Evolutionary conservation across 306 rosid species (phyloP).

Genomic region (Styphnolobium japonicum): DNA sequence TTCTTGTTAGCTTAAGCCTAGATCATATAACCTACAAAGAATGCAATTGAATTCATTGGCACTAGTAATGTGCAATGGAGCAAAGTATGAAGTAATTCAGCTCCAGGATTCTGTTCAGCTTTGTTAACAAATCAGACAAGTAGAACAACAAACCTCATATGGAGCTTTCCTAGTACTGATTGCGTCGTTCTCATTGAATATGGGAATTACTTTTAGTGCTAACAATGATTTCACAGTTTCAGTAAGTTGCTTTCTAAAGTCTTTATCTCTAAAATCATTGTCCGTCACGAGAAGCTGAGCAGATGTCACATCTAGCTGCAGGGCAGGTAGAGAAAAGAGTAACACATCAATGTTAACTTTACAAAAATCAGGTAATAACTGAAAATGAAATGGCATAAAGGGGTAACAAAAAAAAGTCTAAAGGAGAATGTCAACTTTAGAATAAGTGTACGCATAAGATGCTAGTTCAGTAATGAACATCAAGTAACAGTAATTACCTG

Average conservation of each 20-base stretch:
- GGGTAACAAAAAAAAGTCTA: background rate
- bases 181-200: constrained; percentile 95
- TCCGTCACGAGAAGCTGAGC: constrained; percentile 99
- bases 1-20: constrained; percentile 22
- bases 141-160: constrained; percentile 66
- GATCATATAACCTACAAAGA: background rate
- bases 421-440: background rate
- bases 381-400: background rate
- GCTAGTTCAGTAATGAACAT: background rate
- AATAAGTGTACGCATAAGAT: background rate
- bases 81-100: constrained; percentile 7
- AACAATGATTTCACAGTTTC: constrained; percentile 78
- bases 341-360: constrained; percentile 4
- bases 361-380: background rate
- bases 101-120: background rate
- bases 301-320: constrained; percentile 88
- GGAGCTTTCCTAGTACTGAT: constrained; percentile 98
- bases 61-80: background rate
- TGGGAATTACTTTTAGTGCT: constrained; percentile 74
- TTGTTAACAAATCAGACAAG: constrained; percentile 5
- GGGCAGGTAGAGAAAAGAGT: constrained; percentile 15
- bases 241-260: constrained; percentile 78
- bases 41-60: background rate
- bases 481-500: constrained; percentile 60
- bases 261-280: constrained; percentile 88